Percentiles rank a stretch among this genome's conserved stretches.
Evolutionary conservation across 2,329 filamentous ascomycete genomes (phyloP).

Genomic region (Ceratocystis diversiconidia): DNA sequence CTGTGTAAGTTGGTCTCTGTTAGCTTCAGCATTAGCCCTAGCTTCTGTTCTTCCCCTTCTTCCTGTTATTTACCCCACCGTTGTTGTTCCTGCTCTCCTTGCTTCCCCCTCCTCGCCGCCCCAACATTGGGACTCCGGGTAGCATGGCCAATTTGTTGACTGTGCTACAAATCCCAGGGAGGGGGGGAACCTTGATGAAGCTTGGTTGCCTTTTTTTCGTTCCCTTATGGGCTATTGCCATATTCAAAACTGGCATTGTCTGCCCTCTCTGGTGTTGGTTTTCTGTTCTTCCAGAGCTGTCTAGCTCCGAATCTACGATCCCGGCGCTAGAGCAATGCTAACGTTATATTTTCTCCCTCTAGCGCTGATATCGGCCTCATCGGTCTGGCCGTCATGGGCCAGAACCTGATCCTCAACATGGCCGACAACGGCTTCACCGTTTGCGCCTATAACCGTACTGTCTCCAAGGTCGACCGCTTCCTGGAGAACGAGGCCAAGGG

Average conservation of each 20-base stretch:
- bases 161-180: too few species aligned
- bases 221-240: too few species aligned
- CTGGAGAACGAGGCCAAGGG: constrained; percentile 83
- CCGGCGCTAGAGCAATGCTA: constrained; percentile 31
- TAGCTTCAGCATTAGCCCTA: not conserved
- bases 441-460: constrained; percentile 96
- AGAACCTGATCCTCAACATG: constrained; percentile 83
- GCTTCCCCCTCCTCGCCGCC: not conserved
- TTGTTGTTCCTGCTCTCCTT: not conserved
- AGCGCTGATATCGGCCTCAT: constrained; percentile 86
- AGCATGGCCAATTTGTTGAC: too few species aligned
- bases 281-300: too few species aligned
- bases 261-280: too few species aligned
- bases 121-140: not conserved
- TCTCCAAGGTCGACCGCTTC: constrained; percentile 94
- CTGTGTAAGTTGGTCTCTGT: constrained; percentile 45
- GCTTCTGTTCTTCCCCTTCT: not conserved
- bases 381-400: constrained; percentile 79
- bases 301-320: not conserved
- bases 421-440: constrained; percentile 91
- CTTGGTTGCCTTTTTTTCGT: too few species aligned
- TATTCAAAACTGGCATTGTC: too few species aligned
- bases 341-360: constrained; percentile 30
- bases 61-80: not conserved
- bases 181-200: too few species aligned